A percentile compares a stretch with the other conserved stretches of the same genome.
Conservation (phyloP, 805 yeast genomes). For the Nakazawaea ishiwadae region DNA sequence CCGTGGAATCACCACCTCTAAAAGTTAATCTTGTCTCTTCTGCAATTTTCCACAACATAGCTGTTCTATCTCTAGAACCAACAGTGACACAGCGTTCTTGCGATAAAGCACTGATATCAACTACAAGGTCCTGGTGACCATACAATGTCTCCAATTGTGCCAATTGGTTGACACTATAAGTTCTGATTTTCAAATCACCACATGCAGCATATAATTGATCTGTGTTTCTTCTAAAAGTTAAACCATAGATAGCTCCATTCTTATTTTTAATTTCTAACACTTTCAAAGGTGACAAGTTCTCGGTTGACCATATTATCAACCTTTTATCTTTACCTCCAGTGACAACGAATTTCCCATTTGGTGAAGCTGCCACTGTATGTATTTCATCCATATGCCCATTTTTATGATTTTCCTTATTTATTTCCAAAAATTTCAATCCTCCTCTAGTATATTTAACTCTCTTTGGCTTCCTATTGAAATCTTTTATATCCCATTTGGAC, state of each 20-base stretch:
- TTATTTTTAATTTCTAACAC: slow-evolving; percentile 72
- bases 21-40: slow-evolving; percentile 93
- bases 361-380: slow-evolving; percentile 72
- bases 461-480: slow-evolving; percentile 52
- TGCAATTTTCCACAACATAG: slow-evolving; percentile 93
- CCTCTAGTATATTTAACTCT: slow-evolving; percentile 64
- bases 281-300: slow-evolving; percentile 68
- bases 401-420: slow-evolving; percentile 44
- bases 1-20: slow-evolving; percentile 75
- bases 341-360: slow-evolving; percentile 83
- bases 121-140: slow-evolving; percentile 92
- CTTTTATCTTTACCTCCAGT: slow-evolving; percentile 88
- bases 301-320: slow-evolving; percentile 81
- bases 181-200: slow-evolving; percentile 86
- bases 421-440: slow-evolving; percentile 41
- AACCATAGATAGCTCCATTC: slow-evolving; percentile 65
- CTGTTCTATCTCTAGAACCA: slow-evolving; percentile 92
- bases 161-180: slow-evolving; percentile 78
- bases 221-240: slow-evolving; percentile 73
- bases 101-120: slow-evolving; percentile 73
- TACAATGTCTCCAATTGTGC: slow-evolving; percentile 87
- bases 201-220: slow-evolving; percentile 90
- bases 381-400: slow-evolving; percentile 79
- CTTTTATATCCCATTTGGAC: slow-evolving; percentile 72
- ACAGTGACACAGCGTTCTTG: slow-evolving; percentile 94